Evolutionary conservation across 2,329 filamentous ascomycete species (phyloP), one percentile per base, ranked within the genome.

Genomic region (Teratosphaeriaceae sp.): DNA sequence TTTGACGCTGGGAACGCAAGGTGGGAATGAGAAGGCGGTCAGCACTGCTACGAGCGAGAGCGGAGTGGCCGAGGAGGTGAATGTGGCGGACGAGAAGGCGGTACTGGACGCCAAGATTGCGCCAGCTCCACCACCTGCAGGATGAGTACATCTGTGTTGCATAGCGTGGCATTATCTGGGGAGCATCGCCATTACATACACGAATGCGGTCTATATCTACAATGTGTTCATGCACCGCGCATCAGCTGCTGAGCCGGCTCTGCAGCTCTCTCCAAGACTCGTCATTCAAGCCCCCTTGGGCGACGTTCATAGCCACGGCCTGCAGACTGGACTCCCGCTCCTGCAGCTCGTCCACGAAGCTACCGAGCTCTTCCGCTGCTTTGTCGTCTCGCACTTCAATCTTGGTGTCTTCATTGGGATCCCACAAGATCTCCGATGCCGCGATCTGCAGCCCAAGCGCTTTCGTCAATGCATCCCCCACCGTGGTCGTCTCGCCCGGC

Each of bases 371-470:
- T 38, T 74, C 67, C 0, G 74, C 72, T 1, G 76, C 72, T 12
- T 75, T 70, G 12, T 74, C 67, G 13, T 76, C 73, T 45, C 82
- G 75, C 29, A 89, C 55, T 6, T 71, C 69, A 15, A 85, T 78
- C 60, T 78, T 78, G 0, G 85, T 89, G 48, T 95, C 88, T 56
- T 83, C 79, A 47, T 90, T 92, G 0, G 88, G 78, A 46, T 83
- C 78, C 82, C 87, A 96, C 33, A 95, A 75, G 40, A 96, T 90
- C 43, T 94, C 86, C 15, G 80, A 80, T 52, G 79, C 82, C 43
- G 84, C 69, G 35, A 94, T 76, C 45, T 83, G 76, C 48, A 94
- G 65, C 1, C 73, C 76, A 16, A 85, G 73, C 27, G 74, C 70
- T 50, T 76, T 72, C 3, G 77, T 72, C n/a, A 95, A 60, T 11